Evolutionary conservation across 106 monocot genomes (phyloP), one percentile per base, ranked within the genome.

Genomic region (Vanilla planifolia): DNA sequence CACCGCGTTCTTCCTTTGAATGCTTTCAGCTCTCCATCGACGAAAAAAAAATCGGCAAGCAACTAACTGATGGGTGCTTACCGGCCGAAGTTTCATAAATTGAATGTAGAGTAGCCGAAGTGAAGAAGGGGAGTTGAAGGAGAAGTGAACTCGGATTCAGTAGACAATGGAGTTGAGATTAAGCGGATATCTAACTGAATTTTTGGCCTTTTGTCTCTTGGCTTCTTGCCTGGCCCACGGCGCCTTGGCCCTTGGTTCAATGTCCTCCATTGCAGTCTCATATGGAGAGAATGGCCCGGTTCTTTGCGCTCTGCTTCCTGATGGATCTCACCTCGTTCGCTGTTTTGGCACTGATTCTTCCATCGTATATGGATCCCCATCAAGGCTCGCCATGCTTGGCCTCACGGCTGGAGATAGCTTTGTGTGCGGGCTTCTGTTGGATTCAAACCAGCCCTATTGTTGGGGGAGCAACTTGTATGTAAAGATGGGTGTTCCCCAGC

Each of bases 181-280:
- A 55, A 17, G 4, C 22, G 30, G 24, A 4, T 41, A 58, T 17
- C 33, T 73, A 8, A 33, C 76, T 43, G 22, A 73, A 79, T 68
- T 47, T 35, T 24, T 67, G 20, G 21, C 67, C 48, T 45, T 79
- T 51, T 58, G 64, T 33, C 27, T 84, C 15, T 35, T 72, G 17
- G 51, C 23, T 6, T 25, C 46, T 30, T 52, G 52, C 8, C 16
- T 33, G 21, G 27, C 11, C 27, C 0, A 57, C 27, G 65, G 45
- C 14, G 74, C 69, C 23, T 67, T 56, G n/a, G 78, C 64, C 41
- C 98, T 99, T 14, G 98, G 98, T 4, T 99, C 92, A 32, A 92
- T 99, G 98, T 88, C 91, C 34, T 85, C 92, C 63, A 98, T 98
- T 32, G 88, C 98, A 2, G 98, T 91, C 17, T 92, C 98, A 16